Evolutionary conservation across 192 early-diverging fungal genomes (phyloP).

Genomic region (Coemansia sp.): DNA sequence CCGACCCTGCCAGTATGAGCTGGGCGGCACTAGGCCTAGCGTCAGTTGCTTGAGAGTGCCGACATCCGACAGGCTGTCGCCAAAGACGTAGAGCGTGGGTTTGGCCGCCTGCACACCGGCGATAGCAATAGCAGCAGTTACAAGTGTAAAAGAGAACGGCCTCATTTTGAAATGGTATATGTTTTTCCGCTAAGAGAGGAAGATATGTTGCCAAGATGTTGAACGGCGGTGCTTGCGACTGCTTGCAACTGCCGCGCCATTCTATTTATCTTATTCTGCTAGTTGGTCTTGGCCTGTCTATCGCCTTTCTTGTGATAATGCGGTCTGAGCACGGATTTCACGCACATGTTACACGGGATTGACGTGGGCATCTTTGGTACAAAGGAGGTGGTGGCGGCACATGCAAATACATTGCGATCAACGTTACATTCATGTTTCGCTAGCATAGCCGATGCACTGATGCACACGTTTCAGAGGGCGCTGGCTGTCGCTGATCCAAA

Average conservation of each 20-base stretch:
- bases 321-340: background rate
- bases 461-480: background rate
- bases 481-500: background rate
- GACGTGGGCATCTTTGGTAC: background rate
- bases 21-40: conserved; percentile 19
- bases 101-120: conserved; percentile 5
- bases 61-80: conserved; percentile 28
- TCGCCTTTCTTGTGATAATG: background rate
- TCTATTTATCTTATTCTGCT: conserved; percentile 7
- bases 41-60: conserved; percentile 28
- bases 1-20: conserved; percentile 37
- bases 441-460: background rate
- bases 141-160: background rate
- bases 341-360: background rate
- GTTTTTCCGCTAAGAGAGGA: background rate
- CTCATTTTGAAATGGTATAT: background rate
- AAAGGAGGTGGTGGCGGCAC: background rate
- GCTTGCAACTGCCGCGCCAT: background rate
- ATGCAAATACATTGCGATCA: background rate
- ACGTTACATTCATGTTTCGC: background rate
- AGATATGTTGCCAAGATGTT: background rate
- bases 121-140: background rate
- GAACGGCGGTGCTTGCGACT: background rate
- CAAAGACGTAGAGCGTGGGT: conserved; percentile 34
- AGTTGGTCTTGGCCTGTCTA: background rate